Conservation (phyloP, 2,329 filamentous ascomycete species). For the Xylogone sp. region DNA sequence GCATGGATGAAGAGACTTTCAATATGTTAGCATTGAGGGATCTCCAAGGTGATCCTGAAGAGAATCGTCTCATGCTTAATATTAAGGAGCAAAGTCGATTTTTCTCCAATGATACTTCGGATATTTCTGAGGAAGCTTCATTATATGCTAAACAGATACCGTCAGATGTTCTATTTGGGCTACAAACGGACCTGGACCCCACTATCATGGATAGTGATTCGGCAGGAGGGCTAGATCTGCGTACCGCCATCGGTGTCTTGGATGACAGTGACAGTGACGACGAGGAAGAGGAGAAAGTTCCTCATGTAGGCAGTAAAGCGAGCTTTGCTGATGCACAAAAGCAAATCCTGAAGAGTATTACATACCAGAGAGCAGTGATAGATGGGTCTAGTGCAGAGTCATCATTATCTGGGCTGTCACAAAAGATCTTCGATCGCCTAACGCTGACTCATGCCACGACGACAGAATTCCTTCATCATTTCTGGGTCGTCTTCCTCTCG, state of each 20-base stretch:
- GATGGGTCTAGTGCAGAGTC: constrained; percentile 36
- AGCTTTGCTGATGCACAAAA: constrained; percentile 61
- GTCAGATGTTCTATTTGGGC: constrained; percentile 58
- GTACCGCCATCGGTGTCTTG: constrained; percentile 61
- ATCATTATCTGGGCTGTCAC: constrained; percentile 38
- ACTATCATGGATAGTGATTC: constrained; percentile 41
- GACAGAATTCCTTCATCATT: constrained; percentile 94
- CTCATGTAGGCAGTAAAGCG: constrained; percentile 65
- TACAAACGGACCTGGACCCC: constrained; percentile 58
- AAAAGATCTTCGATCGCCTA: constrained; percentile 56
- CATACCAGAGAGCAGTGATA: constrained; percentile 56
- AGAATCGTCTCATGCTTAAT: constrained; percentile 77
- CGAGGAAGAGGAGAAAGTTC: constrained; percentile 47
- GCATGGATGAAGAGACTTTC: constrained; percentile 69
- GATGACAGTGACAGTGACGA: constrained; percentile 68
- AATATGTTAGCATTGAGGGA: constrained; percentile 75
- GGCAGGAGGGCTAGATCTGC: constrained; percentile 54
- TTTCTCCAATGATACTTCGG: constrained; percentile 57
- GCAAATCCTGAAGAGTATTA: constrained; percentile 63
- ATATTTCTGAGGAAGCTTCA: constrained; percentile 33
- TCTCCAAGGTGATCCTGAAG: constrained; percentile 68
- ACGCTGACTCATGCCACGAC: constrained; percentile 85
- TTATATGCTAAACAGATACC: constrained; percentile 68
- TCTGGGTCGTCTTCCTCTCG: constrained; percentile 89
- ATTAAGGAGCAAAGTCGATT: constrained; percentile 85